A percentile compares a stretch with the other conserved stretches of the same genome.
Conservation (phyloP, 106 monocot genomes). For the Dioscorea dumetorum region DNA sequence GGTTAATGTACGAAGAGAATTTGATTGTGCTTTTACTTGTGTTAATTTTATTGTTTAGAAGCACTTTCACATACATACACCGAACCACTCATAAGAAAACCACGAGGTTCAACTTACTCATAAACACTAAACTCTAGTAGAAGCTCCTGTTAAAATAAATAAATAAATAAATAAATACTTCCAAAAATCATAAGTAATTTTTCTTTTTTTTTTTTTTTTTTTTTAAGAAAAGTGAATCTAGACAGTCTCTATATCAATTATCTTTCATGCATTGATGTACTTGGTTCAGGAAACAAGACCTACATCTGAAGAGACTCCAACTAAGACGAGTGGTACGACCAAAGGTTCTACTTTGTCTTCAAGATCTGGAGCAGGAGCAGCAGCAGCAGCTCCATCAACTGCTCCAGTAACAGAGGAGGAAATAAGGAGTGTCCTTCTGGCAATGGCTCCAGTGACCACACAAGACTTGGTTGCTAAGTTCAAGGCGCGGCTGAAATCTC, state of each 20-base stretch:
- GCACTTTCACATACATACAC: too few relatives aligned
- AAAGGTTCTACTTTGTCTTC: conserved; percentile 61
- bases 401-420: conserved; percentile 88
- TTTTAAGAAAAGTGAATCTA: neutral
- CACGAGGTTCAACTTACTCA: too few relatives aligned
- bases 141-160: too few relatives aligned
- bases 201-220: neutral
- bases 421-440: conserved; percentile 65
- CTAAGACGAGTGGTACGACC: neutral
- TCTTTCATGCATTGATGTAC: neutral
- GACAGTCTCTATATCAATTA: neutral
- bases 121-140: too few relatives aligned
- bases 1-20: too few relatives aligned
- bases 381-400: conserved; percentile 26
- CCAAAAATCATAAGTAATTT: too few relatives aligned
- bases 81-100: too few relatives aligned
- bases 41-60: too few relatives aligned
- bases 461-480: conserved; percentile 83
- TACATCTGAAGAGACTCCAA: conserved; percentile 8
- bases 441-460: conserved; percentile 66
- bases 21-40: too few relatives aligned
- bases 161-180: too few relatives aligned
- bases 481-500: conserved; percentile 57
- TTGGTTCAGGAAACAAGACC: conserved; percentile 39
- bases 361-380: conserved; percentile 15